A percentile compares a stretch with the other conserved stretches of the same genome.
Evolutionary conservation across 164 flowering plant species (phyloP).

Genomic region (Stephania japonica): DNA sequence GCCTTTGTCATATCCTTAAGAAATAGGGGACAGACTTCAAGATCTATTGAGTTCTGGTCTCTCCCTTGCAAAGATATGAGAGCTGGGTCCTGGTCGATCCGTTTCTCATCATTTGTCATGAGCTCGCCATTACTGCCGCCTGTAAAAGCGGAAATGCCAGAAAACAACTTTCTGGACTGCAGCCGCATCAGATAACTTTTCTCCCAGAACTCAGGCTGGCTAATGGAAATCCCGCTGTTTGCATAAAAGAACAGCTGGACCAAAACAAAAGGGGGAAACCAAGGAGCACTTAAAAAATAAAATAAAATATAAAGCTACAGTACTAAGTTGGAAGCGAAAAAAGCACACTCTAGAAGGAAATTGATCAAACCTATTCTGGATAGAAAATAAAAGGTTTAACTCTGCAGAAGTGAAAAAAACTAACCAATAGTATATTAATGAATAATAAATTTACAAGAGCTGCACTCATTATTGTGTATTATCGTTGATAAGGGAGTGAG

Average conservation of each 20-base stretch:
- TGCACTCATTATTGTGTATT: too few relatives aligned
- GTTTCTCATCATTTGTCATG: constrained; percentile 20
- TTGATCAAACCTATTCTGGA: neutral
- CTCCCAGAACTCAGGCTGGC: constrained; percentile 88
- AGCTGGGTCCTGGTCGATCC: constrained; percentile 26
- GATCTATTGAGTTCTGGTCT: constrained; percentile 26
- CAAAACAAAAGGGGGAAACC: neutral
- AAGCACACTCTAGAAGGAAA: neutral
- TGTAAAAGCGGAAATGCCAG: constrained; percentile 19
- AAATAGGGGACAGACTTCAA: constrained; percentile 65
- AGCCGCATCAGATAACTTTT: constrained; percentile 67
- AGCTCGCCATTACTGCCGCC: constrained; percentile 17
- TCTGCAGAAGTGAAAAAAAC: neutral
- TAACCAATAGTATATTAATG: too few relatives aligned
- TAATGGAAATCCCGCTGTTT: constrained; percentile 54
- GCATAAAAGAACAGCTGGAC: constrained; percentile 84
- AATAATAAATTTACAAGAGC: too few relatives aligned
- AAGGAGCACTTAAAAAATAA: neutral
- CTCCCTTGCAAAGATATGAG: constrained; percentile 33
- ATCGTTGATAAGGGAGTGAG: too few relatives aligned
- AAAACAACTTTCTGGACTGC: constrained; percentile 23
- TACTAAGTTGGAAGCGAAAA: neutral
- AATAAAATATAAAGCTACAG: neutral
- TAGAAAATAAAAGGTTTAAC: neutral
- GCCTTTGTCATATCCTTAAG: constrained; percentile 65